Base-by-base conservation (phyloP, 768 basidiomycete species). In the Lentinula guzmanii region DNA sequence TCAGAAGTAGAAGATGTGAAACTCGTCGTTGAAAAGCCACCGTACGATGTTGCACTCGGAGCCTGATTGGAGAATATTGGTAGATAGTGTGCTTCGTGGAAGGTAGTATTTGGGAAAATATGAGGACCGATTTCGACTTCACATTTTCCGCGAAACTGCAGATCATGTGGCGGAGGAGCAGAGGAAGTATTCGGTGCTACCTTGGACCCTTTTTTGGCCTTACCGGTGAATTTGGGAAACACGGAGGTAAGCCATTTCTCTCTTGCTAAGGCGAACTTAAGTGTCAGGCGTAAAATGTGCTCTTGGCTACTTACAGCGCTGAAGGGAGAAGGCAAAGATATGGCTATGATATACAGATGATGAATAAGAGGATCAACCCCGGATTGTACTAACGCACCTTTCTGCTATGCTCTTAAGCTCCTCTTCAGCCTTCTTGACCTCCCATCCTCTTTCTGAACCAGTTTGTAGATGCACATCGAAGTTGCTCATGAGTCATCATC, bases 61-160 rank as follows among this genome's bases (percentile, higher is more conserved):
- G 18, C 15, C 21, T 51, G 45, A 4, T 21, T 11, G 15, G 35
- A 37, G 15, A 41, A 11, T 24, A 43, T 16, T 3, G 79, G 72
- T 18, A 85, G 77, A 71, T 91, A 92, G 67, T 86, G 81, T 8
- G 89, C 87, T 72, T 93, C 89, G 64, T 85, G 91, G 62, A 93
- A 76, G 0, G 80, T 76, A 0, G 90, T 91, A 24, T 86, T 83
- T 37, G 76, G 68, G 66, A 93, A 93, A 31, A 77, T 73, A 70
- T 91, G 90, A 13, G 91, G 91, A 5, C 91, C 91, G 35, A 93
- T 83, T 65, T 84, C 79, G 41, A 94, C 71, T 59, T 87, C 83
- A 69, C 86, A 92, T 68, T 77, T 83, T 50, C 89, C 90, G 39
- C 86, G 78, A 35, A 77, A 77, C 65, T 84, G 83, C 59, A 86